Conservation (phyloP, 73 alveolate genomes). For the Tetrahymena borealis region DNA sequence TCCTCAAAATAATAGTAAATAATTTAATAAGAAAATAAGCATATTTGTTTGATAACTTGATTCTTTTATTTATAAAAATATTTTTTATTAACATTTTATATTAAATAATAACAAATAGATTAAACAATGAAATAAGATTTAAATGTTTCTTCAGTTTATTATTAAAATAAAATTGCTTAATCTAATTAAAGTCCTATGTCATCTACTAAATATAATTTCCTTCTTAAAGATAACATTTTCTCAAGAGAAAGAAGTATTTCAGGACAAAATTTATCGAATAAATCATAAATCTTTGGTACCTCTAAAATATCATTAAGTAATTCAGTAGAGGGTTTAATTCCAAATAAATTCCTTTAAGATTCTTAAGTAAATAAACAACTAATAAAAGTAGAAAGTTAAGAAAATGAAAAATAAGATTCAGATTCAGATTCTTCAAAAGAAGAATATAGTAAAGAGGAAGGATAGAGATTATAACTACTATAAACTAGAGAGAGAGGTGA, state of each 20-base stretch:
- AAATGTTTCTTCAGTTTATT: neutral
- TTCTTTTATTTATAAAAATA: too few species aligned
- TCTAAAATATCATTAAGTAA: neutral
- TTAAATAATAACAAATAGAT: neutral
- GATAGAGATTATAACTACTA: too few species aligned
- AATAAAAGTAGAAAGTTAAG: neutral
- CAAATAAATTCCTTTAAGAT: too few species aligned
- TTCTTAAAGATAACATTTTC: neutral
- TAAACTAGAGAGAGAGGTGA: too few species aligned
- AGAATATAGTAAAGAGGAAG: too few species aligned
- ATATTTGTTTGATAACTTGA: too few species aligned
- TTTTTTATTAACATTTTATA: too few species aligned
- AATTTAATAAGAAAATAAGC: too few species aligned
- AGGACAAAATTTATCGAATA: neutral
- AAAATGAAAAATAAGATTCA: neutral
- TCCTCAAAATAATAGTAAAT: too few species aligned
- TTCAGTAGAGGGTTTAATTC: neutral
- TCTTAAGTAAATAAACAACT: too few species aligned
- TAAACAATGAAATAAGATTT: neutral
- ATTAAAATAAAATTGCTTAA: neutral
- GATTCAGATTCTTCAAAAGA: too few species aligned
- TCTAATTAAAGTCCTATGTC: neutral
- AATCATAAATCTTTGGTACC: neutral
- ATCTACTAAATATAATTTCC: neutral
- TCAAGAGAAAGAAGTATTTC: neutral